Evolutionary conservation across 106 monocot genomes (phyloP).

Genomic region (Apostasia ramifera): DNA sequence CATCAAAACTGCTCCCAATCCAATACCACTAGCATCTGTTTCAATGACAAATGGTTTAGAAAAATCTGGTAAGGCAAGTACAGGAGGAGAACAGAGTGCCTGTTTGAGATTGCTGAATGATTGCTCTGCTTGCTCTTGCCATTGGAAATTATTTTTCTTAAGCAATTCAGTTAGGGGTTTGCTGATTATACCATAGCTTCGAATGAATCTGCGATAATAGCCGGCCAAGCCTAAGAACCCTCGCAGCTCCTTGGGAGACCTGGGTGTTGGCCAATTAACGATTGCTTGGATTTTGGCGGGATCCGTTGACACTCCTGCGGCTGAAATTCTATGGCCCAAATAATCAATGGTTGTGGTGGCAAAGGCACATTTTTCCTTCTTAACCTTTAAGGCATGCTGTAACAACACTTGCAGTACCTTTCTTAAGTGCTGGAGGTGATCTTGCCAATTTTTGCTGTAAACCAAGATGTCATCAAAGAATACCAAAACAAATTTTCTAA

Average conservation of each 20-base stretch:
- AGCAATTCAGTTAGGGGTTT: not conserved
- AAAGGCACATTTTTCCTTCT: no score
- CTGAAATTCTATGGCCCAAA: no score
- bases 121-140: not conserved
- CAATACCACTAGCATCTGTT: not conserved
- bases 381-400: no score
- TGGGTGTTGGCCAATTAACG: not conserved
- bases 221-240: slow-evolving; percentile 7
- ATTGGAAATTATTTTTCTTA: not conserved
- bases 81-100: not conserved
- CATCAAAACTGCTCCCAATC: slow-evolving; percentile 6
- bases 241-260: not conserved
- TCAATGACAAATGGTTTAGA: not conserved
- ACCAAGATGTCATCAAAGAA: no score
- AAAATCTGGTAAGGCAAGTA: slow-evolving; percentile 4
- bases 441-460: no score
- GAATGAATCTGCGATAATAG: slow-evolving; percentile 7
- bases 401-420: no score
- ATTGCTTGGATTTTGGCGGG: no score
- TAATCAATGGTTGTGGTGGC: no score
- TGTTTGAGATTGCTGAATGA: not conserved
- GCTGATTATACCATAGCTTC: slow-evolving; percentile 2
- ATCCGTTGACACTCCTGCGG: no score
- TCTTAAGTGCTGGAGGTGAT: no score
- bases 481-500: no score